These are phyloP conservation scores for Bolboschoenoplectus hybrid DNA, from an alignment of 202 grass and related monocot species.

Conservation along the genomic window DNA sequence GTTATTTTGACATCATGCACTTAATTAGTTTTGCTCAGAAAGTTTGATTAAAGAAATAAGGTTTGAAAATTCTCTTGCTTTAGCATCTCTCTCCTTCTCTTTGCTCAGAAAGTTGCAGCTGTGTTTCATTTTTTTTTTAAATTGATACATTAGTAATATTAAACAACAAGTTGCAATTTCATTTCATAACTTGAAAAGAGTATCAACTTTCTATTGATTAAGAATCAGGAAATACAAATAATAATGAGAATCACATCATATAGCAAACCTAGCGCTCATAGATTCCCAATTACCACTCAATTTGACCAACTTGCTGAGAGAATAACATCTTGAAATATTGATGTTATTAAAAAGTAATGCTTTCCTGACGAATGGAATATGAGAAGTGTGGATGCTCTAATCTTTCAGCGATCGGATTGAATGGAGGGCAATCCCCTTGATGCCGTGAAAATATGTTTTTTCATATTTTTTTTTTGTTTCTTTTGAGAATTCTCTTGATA, in stretches of 20 bases:
- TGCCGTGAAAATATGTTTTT: neutral
- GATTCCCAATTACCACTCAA: constrained; percentile 21
- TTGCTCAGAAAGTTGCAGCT: neutral
- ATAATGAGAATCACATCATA: neutral
- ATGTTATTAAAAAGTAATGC: constrained; percentile 1
- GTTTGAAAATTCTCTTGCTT: neutral
- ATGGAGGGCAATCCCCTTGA: neutral
- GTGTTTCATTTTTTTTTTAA: neutral
- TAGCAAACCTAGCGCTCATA: neutral
- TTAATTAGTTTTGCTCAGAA: neutral
- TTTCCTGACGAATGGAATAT: constrained; percentile 16
- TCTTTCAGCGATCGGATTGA: neutral
- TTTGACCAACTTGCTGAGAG: constrained; percentile 27
- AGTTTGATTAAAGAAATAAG: neutral
- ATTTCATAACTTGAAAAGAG: constrained; percentile 1
- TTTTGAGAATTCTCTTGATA: neutral
- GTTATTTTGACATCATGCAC: neutral
- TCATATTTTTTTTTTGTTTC: neutral
- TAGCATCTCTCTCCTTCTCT: neutral
- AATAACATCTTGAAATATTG: constrained; percentile 23
- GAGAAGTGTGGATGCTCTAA: constrained; percentile 22
- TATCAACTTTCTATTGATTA: constrained; percentile 28
- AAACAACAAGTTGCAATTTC: neutral
- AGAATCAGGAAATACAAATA: neutral
- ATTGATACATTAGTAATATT: neutral